Percentiles rank a stretch among this genome's conserved stretches.
Conservation (phyloP, 2,329 filamentous ascomycete genomes). For the Colletotrichum phormii region DNA sequence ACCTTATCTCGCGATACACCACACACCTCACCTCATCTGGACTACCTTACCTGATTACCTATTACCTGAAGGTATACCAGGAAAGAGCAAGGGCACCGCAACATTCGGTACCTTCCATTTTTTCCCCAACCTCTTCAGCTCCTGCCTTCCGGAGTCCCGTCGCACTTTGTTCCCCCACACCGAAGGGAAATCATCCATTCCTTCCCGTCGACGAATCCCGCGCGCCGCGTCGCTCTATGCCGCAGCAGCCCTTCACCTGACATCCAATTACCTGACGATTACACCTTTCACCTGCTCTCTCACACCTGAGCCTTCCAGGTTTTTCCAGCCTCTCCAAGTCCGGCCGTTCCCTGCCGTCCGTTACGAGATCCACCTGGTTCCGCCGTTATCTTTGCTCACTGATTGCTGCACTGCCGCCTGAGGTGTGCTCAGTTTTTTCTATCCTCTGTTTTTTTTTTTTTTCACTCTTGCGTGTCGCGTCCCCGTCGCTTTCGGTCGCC, state of each 20-base stretch:
- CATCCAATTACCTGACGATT: background rate
- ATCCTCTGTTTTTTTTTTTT: background rate
- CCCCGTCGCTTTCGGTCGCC: conserved; percentile 26
- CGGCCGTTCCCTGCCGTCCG: background rate
- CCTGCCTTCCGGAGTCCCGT: background rate
- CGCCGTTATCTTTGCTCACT: no score
- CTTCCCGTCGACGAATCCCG: conserved; percentile 10
- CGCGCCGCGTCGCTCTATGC: conserved; percentile 7
- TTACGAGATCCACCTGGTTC: background rate
- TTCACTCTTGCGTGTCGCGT: conserved; percentile 1
- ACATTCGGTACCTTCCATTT: background rate
- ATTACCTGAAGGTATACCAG: background rate
- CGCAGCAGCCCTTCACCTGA: conserved; percentile 4
- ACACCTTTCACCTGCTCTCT: background rate
- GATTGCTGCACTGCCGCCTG: conserved; percentile 19
- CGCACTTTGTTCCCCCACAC: background rate
- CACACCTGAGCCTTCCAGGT: background rate
- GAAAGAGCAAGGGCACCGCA: background rate
- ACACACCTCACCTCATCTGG: background rate
- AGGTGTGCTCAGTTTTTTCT: background rate
- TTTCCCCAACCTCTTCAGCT: background rate
- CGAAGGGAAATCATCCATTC: background rate
- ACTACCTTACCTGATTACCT: background rate
- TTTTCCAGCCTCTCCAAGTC: background rate
- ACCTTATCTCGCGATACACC: background rate